Evolutionary conservation across 2,329 filamentous ascomycete species (phyloP).

Genomic region (Fusarium sp.): DNA sequence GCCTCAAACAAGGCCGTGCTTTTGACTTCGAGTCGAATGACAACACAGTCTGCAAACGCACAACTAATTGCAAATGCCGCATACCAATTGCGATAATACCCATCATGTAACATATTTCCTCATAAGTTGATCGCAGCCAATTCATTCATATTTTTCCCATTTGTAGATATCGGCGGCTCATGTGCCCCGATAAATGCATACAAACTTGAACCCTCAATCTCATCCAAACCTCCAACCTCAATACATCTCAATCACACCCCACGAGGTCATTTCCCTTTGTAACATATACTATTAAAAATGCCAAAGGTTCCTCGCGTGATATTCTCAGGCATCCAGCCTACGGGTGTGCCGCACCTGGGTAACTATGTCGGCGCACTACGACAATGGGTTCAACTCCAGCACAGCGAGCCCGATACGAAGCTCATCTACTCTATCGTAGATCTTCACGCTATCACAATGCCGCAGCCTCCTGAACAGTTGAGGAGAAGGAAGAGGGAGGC

Average conservation of each 20-base stretch:
- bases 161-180: background rate
- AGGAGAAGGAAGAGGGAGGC: slow-evolving; percentile 78
- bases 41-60: background rate
- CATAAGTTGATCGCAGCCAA: background rate
- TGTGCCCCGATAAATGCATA: slow-evolving; percentile 48
- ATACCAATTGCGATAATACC: background rate
- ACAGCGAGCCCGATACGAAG: slow-evolving; percentile 68
- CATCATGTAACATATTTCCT: background rate
- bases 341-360: slow-evolving; percentile 91
- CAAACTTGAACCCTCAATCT: slow-evolving; percentile 19
- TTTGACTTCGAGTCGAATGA: background rate
- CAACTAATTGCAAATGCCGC: background rate
- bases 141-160: background rate
- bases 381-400: slow-evolving; percentile 87
- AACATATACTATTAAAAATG: slow-evolving; percentile 6
- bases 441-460: slow-evolving; percentile 90
- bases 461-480: slow-evolving; percentile 75
- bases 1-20: background rate
- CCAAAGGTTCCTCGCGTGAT: slow-evolving; percentile 65
- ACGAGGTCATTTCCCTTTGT: background rate
- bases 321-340: slow-evolving; percentile 98
- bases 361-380: slow-evolving; percentile 94
- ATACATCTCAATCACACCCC: background rate
- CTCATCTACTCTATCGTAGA: slow-evolving; percentile 92
- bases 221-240: slow-evolving; percentile 5